These are phyloP conservation scores for Lachancea sp. DNA, from an alignment of 805 yeast genomes.

Conservation along the genomic window DNA sequence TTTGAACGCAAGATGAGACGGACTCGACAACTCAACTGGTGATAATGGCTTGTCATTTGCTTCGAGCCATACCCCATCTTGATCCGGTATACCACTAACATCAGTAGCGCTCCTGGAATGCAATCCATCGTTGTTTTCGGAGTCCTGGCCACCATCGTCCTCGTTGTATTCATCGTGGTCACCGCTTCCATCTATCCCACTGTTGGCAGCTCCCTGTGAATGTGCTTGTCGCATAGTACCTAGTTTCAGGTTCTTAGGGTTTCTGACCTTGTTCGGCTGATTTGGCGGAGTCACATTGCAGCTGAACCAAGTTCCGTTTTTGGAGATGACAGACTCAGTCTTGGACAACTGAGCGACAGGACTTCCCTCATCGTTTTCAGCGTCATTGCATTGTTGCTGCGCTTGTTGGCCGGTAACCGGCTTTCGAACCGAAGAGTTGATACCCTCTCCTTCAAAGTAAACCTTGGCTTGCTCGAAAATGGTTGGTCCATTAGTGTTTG, in stretches of 20 bases:
- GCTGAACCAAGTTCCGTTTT: conserved; percentile 10
- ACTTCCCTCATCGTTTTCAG: neutral
- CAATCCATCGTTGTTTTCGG: conserved; percentile 2
- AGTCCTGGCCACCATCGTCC: neutral
- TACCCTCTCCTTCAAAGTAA: conserved; percentile 1
- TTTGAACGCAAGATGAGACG: conserved; percentile 5
- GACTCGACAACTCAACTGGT: conserved; percentile 1
- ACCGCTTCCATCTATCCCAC: neutral
- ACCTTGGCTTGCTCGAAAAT: conserved; percentile 8
- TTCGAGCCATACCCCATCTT: conserved; percentile 9
- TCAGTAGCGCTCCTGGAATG: conserved; percentile 3
- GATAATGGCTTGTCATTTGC: conserved; percentile 3
- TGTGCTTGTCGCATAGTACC: neutral
- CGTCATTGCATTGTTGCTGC: neutral
- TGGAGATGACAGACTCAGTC: conserved; percentile 1
- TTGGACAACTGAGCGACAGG: conserved; percentile 1
- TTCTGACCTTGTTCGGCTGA: neutral
- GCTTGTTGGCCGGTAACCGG: neutral
- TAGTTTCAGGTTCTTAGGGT: conserved; percentile 3
- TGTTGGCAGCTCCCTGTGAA: neutral
- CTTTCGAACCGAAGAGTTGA: too few species aligned
- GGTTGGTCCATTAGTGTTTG: conserved; percentile 7
- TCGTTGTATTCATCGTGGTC: neutral
- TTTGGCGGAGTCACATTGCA: conserved; percentile 13
- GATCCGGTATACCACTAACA: conserved; percentile 6